phyloP scores from a whole-genome alignment of 305 asterid species.

The Salvia sclarea region DNA sequence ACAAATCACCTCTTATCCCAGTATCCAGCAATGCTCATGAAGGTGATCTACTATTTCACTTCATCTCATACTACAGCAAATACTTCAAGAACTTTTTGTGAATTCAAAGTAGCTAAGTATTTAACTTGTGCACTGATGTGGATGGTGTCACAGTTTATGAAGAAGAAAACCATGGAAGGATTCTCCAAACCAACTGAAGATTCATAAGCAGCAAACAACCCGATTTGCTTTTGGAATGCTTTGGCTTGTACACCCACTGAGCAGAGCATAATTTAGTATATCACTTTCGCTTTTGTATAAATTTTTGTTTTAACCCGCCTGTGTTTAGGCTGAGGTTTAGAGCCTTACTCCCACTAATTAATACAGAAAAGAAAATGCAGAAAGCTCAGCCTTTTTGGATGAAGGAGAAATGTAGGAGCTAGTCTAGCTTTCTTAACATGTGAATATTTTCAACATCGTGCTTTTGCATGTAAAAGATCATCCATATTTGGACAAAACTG shows the following conservation, averaged over 20 bases:
- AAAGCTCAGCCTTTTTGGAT: conserved; percentile 7
- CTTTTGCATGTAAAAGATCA: conserved; percentile 19
- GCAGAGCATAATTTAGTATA: conserved; percentile 18
- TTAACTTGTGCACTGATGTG: conserved; percentile 28
- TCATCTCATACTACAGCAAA: conserved; percentile 7
- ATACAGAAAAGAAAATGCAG: conserved; percentile 14
- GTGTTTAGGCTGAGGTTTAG: conserved; percentile 30
- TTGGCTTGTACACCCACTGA: not conserved
- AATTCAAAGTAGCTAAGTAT: not conserved
- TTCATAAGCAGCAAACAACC: conserved; percentile 24
- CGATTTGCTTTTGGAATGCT: conserved; percentile 11
- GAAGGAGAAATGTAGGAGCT: conserved; percentile 4
- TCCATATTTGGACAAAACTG: conserved; percentile 8
- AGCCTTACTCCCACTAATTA: conserved; percentile 13
- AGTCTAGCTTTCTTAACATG: conserved; percentile 25
- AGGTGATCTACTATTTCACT: conserved; percentile 47
- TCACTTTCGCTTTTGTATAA: not conserved
- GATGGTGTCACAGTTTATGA: conserved; percentile 48
- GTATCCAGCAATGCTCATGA: conserved; percentile 44
- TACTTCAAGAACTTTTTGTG: not conserved
- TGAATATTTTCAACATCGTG: conserved; percentile 26
- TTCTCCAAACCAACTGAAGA: conserved; percentile 85
- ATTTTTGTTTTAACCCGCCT: conserved; percentile 27
- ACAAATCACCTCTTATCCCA: conserved; percentile 51
- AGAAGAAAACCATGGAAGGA: conserved; percentile 74